Evolutionary conservation across 1,284 basidiomycete genomes (phyloP), one percentile per base, ranked within the genome.

Genomic region (Rhodotorula sp.): DNA sequence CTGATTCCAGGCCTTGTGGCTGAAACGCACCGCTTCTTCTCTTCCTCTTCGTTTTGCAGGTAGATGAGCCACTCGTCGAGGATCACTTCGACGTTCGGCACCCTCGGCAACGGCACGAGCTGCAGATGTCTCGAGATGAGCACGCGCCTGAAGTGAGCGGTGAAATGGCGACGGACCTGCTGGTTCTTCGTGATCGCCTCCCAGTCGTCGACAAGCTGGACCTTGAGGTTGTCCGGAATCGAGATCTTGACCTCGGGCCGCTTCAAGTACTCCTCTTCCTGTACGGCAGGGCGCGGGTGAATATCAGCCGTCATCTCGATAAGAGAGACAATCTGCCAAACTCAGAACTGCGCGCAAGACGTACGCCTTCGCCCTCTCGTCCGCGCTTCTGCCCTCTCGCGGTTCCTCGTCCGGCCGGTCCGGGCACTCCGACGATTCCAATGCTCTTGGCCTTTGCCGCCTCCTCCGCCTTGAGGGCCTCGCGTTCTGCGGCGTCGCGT

Each of bases 181-280:
- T 88, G 89, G 79, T 95, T 92, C 83, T 97, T 98, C 64, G 95
- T 99, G 55, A 99, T 88, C 24, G 89, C 88, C 82, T 99, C 95
- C 95, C 95, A 99, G 78, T 99, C 96, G 78, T 99, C 95, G 1
- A 99, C 95, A 22, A 99, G 84, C 69, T 91, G 85, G 45, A 90
- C 85, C 81, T 98, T 98, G 73, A 99, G 85, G 22, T 86, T 81
- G 77, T 98, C 95, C 0, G 95, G 96, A 20, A 98, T 88, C 65
- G 85, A 86, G 60, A 99, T 85, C 81, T 92, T 93, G 84, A 99
- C 89, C 78, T 98, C 95, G 6, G 91, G 91, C 75, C 90, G 88
- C 81, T 88, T 89, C 77, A 83, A 74, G 65, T 81, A 84, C 58
- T 86, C 84, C 14, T 83, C 82, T 71, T 85, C 84, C 44, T 57